Evolutionary conservation across 208 protist species (phyloP).

Genomic region (Herpetomonas muscarum): DNA sequence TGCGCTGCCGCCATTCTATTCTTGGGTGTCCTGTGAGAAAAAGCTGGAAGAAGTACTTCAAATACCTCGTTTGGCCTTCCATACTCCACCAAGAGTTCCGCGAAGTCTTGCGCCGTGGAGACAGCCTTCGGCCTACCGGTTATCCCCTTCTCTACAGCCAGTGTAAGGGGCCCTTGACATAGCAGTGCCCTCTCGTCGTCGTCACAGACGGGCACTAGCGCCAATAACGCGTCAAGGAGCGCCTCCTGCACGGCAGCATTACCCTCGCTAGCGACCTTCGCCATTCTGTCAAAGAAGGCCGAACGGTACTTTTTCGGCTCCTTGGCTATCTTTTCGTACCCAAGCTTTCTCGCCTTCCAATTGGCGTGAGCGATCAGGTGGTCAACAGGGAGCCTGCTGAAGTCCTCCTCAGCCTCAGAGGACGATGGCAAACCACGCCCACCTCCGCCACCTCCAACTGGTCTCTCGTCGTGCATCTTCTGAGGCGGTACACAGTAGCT

Average conservation of each 20-base stretch:
- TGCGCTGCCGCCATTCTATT: conserved; percentile 50
- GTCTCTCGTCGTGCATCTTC: conserved; percentile 40
- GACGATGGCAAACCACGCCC: conserved; percentile 17
- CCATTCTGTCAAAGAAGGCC: conserved; percentile 33
- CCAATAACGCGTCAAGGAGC: conserved; percentile 49
- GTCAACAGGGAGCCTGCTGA: conserved; percentile 35
- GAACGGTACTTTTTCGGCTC: conserved; percentile 24
- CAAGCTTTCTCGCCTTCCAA: conserved; percentile 77
- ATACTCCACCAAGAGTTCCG: conserved; percentile 39
- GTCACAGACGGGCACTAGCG: conserved; percentile 34
- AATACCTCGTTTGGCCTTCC: conserved; percentile 49
- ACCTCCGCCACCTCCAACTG: conserved; percentile 20
- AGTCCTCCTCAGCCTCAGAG: conserved; percentile 33
- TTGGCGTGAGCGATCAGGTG: conserved; percentile 51
- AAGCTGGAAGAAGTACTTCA: conserved; percentile 30
- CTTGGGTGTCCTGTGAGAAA: conserved; percentile 63
- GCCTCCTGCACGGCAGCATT: conserved; percentile 65
- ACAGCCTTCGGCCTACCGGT: conserved; percentile 68
- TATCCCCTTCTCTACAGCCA: conserved; percentile 74
- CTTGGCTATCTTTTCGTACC: conserved; percentile 42
- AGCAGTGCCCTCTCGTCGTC: conserved; percentile 34
- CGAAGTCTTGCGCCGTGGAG: conserved; percentile 38
- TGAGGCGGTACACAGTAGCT: neutral
- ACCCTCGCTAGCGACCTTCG: conserved; percentile 32
- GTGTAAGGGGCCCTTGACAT: conserved; percentile 24